Percentiles rank a stretch among this genome's conserved stretches.
phyloP scores from a whole-genome alignment of 805 yeast genomes.

The Candida jianshihensis region DNA sequence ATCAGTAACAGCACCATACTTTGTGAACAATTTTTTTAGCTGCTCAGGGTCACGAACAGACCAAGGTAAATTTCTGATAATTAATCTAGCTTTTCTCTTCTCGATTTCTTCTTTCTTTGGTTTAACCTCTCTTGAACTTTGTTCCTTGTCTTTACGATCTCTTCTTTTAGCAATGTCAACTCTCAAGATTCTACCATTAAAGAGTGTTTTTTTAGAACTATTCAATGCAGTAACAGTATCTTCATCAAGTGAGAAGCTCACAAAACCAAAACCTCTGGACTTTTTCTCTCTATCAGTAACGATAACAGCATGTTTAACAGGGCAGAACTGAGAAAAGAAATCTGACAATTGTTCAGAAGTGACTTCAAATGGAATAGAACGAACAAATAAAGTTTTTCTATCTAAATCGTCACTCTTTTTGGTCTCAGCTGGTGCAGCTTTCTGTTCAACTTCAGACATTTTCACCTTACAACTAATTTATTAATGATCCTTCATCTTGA shows the following conservation, averaged over 20 bases:
- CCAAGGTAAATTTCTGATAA: constrained; percentile 94
- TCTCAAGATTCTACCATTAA: constrained; percentile 59
- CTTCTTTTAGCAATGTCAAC: constrained; percentile 91
- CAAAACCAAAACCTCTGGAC: constrained; percentile 95
- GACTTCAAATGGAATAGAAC: constrained; percentile 76
- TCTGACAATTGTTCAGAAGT: constrained; percentile 77
- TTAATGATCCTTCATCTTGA: not conserved
- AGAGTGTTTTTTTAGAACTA: constrained; percentile 56
- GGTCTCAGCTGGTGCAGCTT: not conserved
- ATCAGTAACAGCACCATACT: constrained; percentile 82
- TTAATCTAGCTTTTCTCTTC: constrained; percentile 79
- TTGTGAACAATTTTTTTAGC: constrained; percentile 60
- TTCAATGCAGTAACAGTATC: constrained; percentile 75
- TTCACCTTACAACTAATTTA: not conserved
- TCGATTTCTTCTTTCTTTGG: constrained; percentile 37
- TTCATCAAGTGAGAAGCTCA: constrained; percentile 76
- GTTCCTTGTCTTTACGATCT: constrained; percentile 47
- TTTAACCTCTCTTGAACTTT: not conserved
- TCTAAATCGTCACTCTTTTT: constrained; percentile 27
- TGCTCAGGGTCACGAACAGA: constrained; percentile 73
- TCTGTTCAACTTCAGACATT: constrained; percentile 4
- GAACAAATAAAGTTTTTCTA: constrained; percentile 66
- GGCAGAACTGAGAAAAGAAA: constrained; percentile 86
- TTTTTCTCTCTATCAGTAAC: constrained; percentile 71
- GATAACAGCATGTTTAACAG: constrained; percentile 90